phyloP scores from a whole-genome alignment of 768 basidiomycete genomes.

The Termitomyces sp. region DNA sequence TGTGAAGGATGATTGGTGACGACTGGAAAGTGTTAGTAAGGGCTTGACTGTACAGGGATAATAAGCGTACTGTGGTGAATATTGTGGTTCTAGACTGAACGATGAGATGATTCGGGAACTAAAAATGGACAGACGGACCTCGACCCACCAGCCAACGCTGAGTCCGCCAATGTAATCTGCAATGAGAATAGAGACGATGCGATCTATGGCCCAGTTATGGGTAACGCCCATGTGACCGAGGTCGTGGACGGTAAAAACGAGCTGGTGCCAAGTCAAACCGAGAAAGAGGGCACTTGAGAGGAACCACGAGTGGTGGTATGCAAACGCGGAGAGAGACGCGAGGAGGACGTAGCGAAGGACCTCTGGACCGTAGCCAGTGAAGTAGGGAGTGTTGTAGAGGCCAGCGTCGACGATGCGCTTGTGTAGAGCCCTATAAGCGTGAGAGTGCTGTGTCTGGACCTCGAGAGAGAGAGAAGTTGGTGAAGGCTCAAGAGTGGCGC shows the following conservation, averaged over 20 bases:
- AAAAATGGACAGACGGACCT: slow-evolving; percentile 60
- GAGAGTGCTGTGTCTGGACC: slow-evolving; percentile 63
- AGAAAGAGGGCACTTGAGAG: slow-evolving; percentile 75
- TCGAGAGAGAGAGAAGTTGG: slow-evolving; percentile 53
- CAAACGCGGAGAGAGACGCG: slow-evolving; percentile 51
- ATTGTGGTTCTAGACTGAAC: slow-evolving; percentile 59
- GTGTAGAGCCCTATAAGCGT: slow-evolving; percentile 80
- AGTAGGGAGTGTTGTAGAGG: slow-evolving; percentile 79
- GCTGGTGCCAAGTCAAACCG: slow-evolving; percentile 92
- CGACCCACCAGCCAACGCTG: slow-evolving; percentile 97
- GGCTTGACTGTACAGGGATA: neutral
- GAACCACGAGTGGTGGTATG: slow-evolving; percentile 65
- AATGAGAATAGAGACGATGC: slow-evolving; percentile 72
- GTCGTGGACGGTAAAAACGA: slow-evolving; percentile 91
- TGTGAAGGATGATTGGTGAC: slow-evolving; percentile 98
- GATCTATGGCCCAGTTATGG: slow-evolving; percentile 79
- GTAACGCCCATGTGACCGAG: slow-evolving; percentile 94
- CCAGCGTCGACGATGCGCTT: slow-evolving; percentile 71
- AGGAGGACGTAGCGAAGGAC: slow-evolving; percentile 73
- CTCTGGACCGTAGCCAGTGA: slow-evolving; percentile 89
- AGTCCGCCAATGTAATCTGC: slow-evolving; percentile 90
- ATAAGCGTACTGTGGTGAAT: slow-evolving; percentile 26
- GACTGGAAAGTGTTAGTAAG: slow-evolving; percentile 44
- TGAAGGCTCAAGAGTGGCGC: slow-evolving; percentile 48
- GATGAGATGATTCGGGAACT: slow-evolving; percentile 7